Evolutionary conservation across 352 stramenopile genomes (phyloP), one percentile per base, ranked within the genome.

Genomic region (Hyaloperonospora brassicae): DNA sequence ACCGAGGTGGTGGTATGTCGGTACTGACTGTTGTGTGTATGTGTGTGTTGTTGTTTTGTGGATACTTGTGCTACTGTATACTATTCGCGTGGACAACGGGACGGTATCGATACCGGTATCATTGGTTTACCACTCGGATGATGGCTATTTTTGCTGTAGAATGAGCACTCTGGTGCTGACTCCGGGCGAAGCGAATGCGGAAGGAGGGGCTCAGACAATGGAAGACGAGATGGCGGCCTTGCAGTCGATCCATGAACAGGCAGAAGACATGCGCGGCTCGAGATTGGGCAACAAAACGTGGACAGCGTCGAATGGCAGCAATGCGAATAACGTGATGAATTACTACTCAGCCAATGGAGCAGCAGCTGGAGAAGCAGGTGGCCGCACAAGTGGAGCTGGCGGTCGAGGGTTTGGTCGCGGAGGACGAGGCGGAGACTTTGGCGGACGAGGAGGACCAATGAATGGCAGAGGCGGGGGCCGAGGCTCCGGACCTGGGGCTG

Each of bases 231-330:
- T 93, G 39, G 79, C 82, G 21, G 83, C 80, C n/a, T 46, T 93
- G 45, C 65, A 91, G 44, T 88, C 78, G 13, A 93, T 93, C 60
- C 78, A 89, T 35, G 80, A 91, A 68, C 80, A 91, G 55, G 83
- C 83, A 1, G 83, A 91, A 53, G 83, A 93, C 45, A 72, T 89
- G 69, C 74, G 83, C 31, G 80, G 80, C 27, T 67, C 79, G 5
- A 74, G 83, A 45, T 57, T 86, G 40, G 83, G 83, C 46, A 93
- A 93, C 73, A 93, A 91, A 61, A 93, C 79, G 48, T 93, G 83
- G 83, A 89, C 80, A 6, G 72, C 83, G 9, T 73, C 66, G 1
- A 72, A 65, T 12, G 83, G 80, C 62, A 89, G 79, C 64, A 89
- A 90, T 54, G 80, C 76, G 53, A 78, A 89, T 61, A 68, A 77